Base-by-base conservation (phyloP, 176 grass and related monocot genomes). In the Avena sativa region DNA sequence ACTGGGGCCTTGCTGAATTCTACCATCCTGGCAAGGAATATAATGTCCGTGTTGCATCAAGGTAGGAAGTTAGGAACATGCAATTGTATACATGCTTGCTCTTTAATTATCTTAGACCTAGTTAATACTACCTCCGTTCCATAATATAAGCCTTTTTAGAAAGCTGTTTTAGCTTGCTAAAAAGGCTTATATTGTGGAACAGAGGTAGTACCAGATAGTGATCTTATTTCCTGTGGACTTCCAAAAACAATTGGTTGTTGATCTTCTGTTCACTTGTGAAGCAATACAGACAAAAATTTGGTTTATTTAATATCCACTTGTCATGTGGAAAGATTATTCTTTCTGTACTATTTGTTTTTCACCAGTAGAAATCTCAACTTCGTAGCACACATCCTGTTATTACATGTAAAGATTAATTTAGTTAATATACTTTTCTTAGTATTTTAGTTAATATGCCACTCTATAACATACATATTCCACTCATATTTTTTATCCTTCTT, bases 1-100 rank as follows among this genome's bases (percentile, higher is more conserved):
- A 93, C 19, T 93, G 92, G 92, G 92, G 92, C 67, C 92, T 93
- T 88, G 92, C 92, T 80, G 92, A 93, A 77, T 93, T 93, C 80
- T 93, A 93, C 62, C 92, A 93, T 86, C 92, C 92, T 55, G 88
- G 92, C 66, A 93, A 90, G 86, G 88, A 93, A 71, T 93, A 93
- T 86, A 93, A 93, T 49, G 92, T 93, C 20, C 85, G 92, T 63
- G 92, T 93, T 83, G 92, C 92, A 53, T 93, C 92, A 44, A 93
- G 92, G 92, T 93, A 61, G 53, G 43, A 63, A 43, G 34, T 28
- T 28, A 28, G 28, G 28, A 28, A 78, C 25, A 74, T 51, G 77
- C 4, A 28, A 26, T 64, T 20, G 21, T 67, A 60, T 48, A 48
- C 46, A 48, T 48, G 46, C 46, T 48, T 57, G 34, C 1, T 44